Evolutionary conservation across 2,329 filamentous ascomycete species (phyloP).

Genomic region (Orbilia oligospora): DNA sequence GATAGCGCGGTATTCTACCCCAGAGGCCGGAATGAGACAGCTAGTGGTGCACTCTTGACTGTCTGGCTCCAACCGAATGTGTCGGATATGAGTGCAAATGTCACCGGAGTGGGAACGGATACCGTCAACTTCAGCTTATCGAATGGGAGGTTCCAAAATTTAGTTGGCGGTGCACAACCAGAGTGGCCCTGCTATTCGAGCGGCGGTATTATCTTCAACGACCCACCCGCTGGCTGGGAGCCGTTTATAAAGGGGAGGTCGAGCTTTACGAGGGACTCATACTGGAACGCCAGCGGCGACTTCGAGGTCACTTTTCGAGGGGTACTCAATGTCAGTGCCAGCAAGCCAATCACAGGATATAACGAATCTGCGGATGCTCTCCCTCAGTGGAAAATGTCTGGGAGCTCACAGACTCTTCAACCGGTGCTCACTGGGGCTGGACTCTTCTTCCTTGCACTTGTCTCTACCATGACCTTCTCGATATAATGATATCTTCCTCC

Average conservation of each 20-base stretch:
- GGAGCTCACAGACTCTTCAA: not conserved
- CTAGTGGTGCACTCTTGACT: slow-evolving; percentile 20
- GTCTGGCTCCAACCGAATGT: slow-evolving; percentile 46
- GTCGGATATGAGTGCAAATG: slow-evolving; percentile 38
- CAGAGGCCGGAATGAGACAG: not conserved
- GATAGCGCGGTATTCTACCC: slow-evolving; percentile 19
- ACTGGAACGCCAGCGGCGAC: slow-evolving; percentile 44
- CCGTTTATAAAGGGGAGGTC: slow-evolving; percentile 10
- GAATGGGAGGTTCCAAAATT: slow-evolving; percentile 40
- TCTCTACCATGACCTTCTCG: not conserved
- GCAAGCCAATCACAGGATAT: slow-evolving; percentile 43
- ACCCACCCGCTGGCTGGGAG: slow-evolving; percentile 20
- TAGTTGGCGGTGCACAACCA: slow-evolving; percentile 46
- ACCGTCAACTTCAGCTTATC: slow-evolving; percentile 35
- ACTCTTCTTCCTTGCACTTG: not conserved
- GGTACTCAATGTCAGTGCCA: slow-evolving; percentile 30
- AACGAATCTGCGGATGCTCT: slow-evolving; percentile 37
- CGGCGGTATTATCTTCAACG: slow-evolving; percentile 33
- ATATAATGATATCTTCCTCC: not conserved
- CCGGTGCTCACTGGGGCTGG: not conserved
- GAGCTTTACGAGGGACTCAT: not conserved
- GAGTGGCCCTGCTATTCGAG: slow-evolving; percentile 42
- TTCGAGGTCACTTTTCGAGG: slow-evolving; percentile 38
- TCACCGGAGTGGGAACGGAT: slow-evolving; percentile 42
- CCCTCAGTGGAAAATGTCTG: slow-evolving; percentile 34